These are phyloP conservation scores for Alternaria alternata DNA, from an alignment of 2,329 filamentous ascomycete genomes.

Conservation along the genomic window DNA sequence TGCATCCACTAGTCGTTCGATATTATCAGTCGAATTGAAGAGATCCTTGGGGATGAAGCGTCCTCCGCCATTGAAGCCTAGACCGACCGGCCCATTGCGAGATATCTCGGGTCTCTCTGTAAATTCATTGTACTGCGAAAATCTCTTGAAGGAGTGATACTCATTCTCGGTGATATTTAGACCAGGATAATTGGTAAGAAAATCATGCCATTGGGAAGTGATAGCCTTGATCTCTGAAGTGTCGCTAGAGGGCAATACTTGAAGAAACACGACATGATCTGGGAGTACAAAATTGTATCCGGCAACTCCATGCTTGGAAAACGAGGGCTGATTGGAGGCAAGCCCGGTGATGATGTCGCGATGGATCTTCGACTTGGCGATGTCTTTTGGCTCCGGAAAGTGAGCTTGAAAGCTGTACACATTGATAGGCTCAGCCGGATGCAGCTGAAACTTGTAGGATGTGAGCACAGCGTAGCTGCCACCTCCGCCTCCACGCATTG, in stretches of 20 bases:
- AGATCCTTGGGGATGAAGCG: conserved; percentile 45
- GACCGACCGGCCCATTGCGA: conserved; percentile 45
- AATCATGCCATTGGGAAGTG: conserved; percentile 42
- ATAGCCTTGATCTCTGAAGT: conserved; percentile 34
- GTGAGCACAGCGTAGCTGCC: conserved; percentile 48
- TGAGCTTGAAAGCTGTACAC: conserved; percentile 48
- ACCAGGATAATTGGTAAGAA: conserved; percentile 43
- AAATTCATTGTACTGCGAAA: conserved; percentile 43
- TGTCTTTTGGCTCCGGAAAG: conserved; percentile 35
- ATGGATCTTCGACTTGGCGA: conserved; percentile 43
- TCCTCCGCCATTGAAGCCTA: conserved; percentile 44
- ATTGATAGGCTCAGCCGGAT: conserved; percentile 45
- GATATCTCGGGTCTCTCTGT: conserved; percentile 41
- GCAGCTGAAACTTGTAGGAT: conserved; percentile 49
- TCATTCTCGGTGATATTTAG: conserved; percentile 42
- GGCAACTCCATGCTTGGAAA: conserved; percentile 41
- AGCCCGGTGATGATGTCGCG: conserved; percentile 42
- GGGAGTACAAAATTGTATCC: conserved; percentile 48
- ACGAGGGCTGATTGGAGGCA: conserved; percentile 41
- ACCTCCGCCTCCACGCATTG: conserved; percentile 49
- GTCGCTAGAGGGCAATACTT: conserved; percentile 41
- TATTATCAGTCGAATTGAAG: conserved; percentile 28
- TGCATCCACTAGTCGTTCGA: conserved; percentile 40
- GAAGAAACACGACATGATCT: conserved; percentile 43
- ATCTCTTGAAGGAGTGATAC: conserved; percentile 43